Evolutionary conservation across 495 filamentous ascomycete genomes (phyloP).

Genomic region (Tuber calosporum): DNA sequence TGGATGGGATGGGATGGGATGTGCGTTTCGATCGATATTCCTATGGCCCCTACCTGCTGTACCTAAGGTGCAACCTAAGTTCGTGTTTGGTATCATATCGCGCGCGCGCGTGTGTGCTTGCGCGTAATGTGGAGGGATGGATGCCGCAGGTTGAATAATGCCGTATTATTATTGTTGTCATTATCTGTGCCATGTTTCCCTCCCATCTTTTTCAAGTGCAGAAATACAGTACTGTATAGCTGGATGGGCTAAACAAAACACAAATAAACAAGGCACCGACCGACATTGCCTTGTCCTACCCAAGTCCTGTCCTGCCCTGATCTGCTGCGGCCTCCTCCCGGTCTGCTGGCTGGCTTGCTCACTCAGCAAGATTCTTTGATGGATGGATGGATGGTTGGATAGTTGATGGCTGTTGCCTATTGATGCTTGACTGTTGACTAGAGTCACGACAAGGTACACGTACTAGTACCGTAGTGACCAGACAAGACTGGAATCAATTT

Average conservation of each 20-base stretch:
- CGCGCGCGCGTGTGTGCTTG: not conserved
- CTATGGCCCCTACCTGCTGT: not conserved
- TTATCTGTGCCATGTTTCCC: not conserved
- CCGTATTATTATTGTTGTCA: not conserved
- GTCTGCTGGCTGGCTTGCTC: not conserved
- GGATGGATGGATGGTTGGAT: not conserved
- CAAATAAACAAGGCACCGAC: not conserved
- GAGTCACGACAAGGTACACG: not conserved
- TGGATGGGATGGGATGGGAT: not conserved
- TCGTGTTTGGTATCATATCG: not conserved
- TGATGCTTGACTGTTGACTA: not conserved
- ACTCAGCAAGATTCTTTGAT: not conserved
- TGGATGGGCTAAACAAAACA: not conserved
- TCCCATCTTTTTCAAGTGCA: not conserved
- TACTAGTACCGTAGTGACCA: no score
- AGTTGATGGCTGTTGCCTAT: constrained; percentile 1
- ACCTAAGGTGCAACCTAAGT: not conserved
- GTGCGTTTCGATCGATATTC: not conserved
- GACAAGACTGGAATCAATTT: not conserved
- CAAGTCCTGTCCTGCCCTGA: not conserved
- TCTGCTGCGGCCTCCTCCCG: not conserved
- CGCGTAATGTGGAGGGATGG: not conserved
- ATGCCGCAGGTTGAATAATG: not conserved
- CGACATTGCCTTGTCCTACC: not conserved
- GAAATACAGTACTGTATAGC: no score